Evolutionary conservation across 495 filamentous ascomycete species (phyloP).

Genomic region (Cercophora sp.): DNA sequence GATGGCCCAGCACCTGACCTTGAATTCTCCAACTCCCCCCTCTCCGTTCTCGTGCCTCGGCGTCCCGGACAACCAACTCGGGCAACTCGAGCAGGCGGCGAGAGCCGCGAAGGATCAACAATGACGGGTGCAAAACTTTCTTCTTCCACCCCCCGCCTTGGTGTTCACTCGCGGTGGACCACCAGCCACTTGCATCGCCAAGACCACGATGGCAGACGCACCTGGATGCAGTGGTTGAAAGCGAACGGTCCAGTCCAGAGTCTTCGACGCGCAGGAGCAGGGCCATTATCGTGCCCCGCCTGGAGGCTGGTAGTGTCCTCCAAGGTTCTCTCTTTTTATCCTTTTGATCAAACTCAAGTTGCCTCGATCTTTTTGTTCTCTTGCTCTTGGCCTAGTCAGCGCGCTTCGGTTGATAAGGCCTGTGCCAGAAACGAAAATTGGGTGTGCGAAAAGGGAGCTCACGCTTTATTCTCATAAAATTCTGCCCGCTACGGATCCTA

Average conservation of each 20-base stretch:
- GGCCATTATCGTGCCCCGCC: too few relatives aligned
- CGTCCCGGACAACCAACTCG: slow-evolving; percentile 3
- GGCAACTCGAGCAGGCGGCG: not conserved
- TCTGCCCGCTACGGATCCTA: too few relatives aligned
- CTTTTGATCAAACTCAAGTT: too few relatives aligned
- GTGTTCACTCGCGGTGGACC: not conserved
- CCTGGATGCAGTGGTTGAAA: slow-evolving; percentile 3
- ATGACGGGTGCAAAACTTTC: not conserved
- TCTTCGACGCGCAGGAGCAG: not conserved
- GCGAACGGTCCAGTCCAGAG: not conserved
- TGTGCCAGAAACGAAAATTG: too few relatives aligned
- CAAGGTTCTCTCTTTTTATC: too few relatives aligned
- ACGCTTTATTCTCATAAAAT: too few relatives aligned
- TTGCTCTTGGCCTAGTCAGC: too few relatives aligned
- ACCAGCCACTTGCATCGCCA: not conserved
- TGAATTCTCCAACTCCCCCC: slow-evolving; percentile 1
- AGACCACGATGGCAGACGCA: too few relatives aligned
- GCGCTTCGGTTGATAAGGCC: too few relatives aligned
- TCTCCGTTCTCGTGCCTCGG: not conserved
- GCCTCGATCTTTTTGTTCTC: too few relatives aligned
- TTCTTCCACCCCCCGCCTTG: not conserved
- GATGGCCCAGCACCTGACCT: slow-evolving; percentile 2
- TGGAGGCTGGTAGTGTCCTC: too few relatives aligned
- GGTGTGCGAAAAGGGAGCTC: too few relatives aligned
- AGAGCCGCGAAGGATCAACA: not conserved